Evolutionary conservation across 2,329 filamentous ascomycete genomes (phyloP), one percentile per base, ranked within the genome.

Genomic region (Bipolaris oryzae): DNA sequence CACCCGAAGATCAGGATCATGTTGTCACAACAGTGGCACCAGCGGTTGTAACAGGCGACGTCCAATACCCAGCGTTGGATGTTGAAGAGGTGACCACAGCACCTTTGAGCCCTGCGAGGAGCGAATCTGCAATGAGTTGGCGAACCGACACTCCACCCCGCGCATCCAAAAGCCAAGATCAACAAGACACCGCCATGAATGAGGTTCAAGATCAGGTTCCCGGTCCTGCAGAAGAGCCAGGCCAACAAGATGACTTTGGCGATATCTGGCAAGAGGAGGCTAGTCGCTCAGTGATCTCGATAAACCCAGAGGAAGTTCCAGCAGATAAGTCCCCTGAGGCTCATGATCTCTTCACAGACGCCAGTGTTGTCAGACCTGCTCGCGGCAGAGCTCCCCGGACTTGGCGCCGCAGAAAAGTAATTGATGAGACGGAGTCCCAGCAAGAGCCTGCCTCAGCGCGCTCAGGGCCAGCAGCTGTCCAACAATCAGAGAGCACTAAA

Each of bases 241-340:
- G 34, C 4, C 48, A 39, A 38, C 21, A 52, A 16, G 64, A 69
- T 18, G 65, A 69, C 16, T 69, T 67, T 31, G 71, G 69, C 16
- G 80, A 82, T 51, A 74, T 82, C 20, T 82, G 80, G 80, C 74
- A 79, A 65, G 79, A 80, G 54, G 79, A 81, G 60, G 80, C 79
- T 15, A 80, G 78, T 39, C 74, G 78, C 7, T 70, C 71, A 15
- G 63, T 67, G 0, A 55, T 62, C 20, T 60, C 57, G 28, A 50
- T 64, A 5, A 54, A 57, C n/a, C 16, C 63, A 1, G 66, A 71
- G n/a, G 64, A 68, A 16, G 59, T 53, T 31, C 44, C 58, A 20
- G 50, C 45, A 20, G 58, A 64, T 23, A 58, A 61, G 25, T 33
- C 58, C 38, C 57, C 68, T 11, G 58, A 68, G 20, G n/a, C 70